Conservation (phyloP, 2,329 filamentous ascomycete genomes). For the Hymenoscyphus scutula region DNA sequence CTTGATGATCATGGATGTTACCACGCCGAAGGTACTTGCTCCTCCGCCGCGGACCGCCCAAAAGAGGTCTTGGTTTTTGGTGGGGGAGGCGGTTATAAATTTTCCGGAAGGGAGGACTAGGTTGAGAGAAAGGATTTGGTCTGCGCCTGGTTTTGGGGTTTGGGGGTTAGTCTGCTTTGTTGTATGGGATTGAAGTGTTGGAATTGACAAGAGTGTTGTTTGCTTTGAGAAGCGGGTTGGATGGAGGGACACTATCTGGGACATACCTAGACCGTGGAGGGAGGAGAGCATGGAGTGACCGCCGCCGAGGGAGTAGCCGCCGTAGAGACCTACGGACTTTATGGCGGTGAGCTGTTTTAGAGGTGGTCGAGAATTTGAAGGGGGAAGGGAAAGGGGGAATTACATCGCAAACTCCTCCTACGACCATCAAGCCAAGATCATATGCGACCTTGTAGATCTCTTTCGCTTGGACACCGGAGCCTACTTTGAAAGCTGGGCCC, state of each 20-base stretch:
- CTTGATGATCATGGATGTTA: constrained; percentile 50
- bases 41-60: constrained; percentile 32
- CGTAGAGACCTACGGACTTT: constrained; percentile 20
- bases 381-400: background rate
- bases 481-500: constrained; percentile 30
- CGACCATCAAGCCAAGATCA: constrained; percentile 23
- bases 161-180: too few relatives aligned
- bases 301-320: constrained; percentile 23
- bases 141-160: constrained; percentile 11
- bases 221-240: too few relatives aligned
- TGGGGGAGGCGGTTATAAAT: constrained; percentile 25
- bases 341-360: background rate
- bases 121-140: constrained; percentile 18
- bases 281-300: constrained; percentile 18
- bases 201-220: too few relatives aligned
- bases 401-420: constrained; percentile 12
- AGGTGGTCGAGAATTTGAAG: background rate
- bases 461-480: constrained; percentile 14
- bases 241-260: too few relatives aligned
- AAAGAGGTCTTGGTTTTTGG: constrained; percentile 30
- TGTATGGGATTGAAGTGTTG: too few relatives aligned
- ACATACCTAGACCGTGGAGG: constrained; percentile 16
- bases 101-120: constrained; percentile 21
- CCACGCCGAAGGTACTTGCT: constrained; percentile 20
- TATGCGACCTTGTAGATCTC: constrained; percentile 32